Evolutionary conservation across 495 filamentous ascomycete species (phyloP).

Genomic region (Aspergillus sclerotioniger): DNA sequence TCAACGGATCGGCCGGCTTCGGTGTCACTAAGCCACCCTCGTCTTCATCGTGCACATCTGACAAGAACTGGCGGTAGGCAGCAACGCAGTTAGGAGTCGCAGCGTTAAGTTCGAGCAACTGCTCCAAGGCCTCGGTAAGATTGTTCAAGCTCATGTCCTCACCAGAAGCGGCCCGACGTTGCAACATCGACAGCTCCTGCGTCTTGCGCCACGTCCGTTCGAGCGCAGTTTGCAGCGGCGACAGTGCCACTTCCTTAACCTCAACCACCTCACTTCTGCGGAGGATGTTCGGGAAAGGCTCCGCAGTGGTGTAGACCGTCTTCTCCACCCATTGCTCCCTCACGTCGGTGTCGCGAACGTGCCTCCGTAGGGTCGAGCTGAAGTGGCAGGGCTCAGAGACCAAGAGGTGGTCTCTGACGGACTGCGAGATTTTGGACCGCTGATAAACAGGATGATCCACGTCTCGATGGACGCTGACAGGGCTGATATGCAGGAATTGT

Average conservation of each 20-base stretch:
- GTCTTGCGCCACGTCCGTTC: conserved; percentile 92
- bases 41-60: conserved; percentile 48
- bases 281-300: conserved; percentile 88
- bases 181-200: conserved; percentile 71
- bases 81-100: conserved; percentile 66
- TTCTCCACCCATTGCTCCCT: conserved; percentile 82
- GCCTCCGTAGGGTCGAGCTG: conserved; percentile 66
- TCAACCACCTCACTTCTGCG: conserved; percentile 80
- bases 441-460: conserved; percentile 84
- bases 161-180: conserved; percentile 71
- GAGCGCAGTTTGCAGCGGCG: conserved; percentile 80
- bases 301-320: conserved; percentile 76
- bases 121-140: conserved; percentile 69
- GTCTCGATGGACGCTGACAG: conserved; percentile 79
- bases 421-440: conserved; percentile 74
- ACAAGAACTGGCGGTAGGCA: conserved; percentile 70
- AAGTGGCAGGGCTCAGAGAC: conserved; percentile 70
- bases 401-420: conserved; percentile 81
- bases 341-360: conserved; percentile 60
- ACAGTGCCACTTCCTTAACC: conserved; percentile 61
- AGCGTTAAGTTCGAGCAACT: conserved; percentile 66
- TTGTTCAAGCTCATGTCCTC: conserved; percentile 63
- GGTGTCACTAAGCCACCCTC: conserved; percentile 36
- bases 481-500: conserved; percentile 83
- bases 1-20: conserved; percentile 58